Evolutionary conservation across 495 filamentous ascomycete species (phyloP).

Genomic region (Penicillium argentinense): DNA sequence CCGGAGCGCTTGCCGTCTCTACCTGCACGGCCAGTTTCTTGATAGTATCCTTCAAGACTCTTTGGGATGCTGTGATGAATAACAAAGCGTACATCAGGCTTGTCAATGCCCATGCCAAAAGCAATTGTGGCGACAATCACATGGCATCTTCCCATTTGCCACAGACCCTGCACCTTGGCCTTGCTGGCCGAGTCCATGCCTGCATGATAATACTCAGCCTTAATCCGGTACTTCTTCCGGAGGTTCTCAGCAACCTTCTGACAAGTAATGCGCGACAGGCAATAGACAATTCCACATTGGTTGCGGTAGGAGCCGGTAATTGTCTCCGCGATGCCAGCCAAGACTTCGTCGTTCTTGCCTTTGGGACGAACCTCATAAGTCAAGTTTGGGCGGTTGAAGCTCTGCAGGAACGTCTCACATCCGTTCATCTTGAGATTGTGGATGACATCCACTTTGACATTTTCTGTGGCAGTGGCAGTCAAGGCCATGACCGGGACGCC

Average conservation of each 20-base stretch:
- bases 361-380: conserved; percentile 76
- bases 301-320: conserved; percentile 65
- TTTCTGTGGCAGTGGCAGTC: conserved; percentile 91
- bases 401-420: conserved; percentile 79
- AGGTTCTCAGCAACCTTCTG: conserved; percentile 76
- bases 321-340: conserved; percentile 66
- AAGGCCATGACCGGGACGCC: conserved; percentile 89
- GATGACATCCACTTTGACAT: conserved; percentile 87
- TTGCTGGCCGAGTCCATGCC: conserved; percentile 65
- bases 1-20: conserved; percentile 84
- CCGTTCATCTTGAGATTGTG: conserved; percentile 77
- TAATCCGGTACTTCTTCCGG: conserved; percentile 57
- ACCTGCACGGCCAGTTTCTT: conserved; percentile 93
- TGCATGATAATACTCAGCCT: conserved; percentile 85
- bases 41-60: conserved; percentile 97
- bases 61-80: conserved; percentile 91
- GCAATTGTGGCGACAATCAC: conserved; percentile 99
- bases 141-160: conserved; percentile 76
- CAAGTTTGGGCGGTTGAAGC: conserved; percentile 92
- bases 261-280: conserved; percentile 78
- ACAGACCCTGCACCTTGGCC: conserved; percentile 65
- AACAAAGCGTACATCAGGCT: conserved; percentile 91
- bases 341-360: conserved; percentile 53
- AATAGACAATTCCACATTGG: conserved; percentile 92
- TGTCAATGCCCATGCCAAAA: conserved; percentile 99